Evolutionary conservation across 495 filamentous ascomycete genomes (phyloP).

Genomic region (Pseudevernia furfuracea): DNA sequence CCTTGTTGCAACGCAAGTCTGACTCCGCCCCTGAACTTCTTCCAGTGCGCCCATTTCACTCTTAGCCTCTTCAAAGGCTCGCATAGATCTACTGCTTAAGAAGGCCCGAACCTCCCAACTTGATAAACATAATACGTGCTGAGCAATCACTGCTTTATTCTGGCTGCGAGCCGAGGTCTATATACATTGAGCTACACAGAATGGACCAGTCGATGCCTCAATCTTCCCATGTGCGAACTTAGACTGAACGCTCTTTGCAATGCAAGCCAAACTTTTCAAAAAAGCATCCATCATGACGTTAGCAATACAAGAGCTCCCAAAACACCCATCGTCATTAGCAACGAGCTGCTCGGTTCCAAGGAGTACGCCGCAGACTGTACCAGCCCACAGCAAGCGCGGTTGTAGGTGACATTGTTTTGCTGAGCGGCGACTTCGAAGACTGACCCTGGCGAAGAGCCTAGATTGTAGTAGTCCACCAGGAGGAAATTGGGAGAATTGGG

Average conservation of each 20-base stretch:
- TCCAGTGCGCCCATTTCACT: neutral
- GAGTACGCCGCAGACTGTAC: constrained; percentile 12
- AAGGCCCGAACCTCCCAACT: neutral
- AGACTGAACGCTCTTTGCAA: neutral
- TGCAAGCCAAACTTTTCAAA: neutral
- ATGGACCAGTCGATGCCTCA: neutral
- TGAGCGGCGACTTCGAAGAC: constrained; percentile 85
- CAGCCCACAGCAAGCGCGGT: constrained; percentile 62
- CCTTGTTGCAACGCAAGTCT: neutral
- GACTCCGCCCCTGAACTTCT: no score
- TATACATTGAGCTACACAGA: neutral
- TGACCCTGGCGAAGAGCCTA: constrained; percentile 61
- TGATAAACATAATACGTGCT: neutral
- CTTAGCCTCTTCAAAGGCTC: neutral
- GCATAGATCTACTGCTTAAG: neutral
- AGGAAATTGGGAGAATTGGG: constrained; percentile 73
- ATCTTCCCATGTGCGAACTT: no score
- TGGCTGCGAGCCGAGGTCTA: neutral
- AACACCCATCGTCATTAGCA: neutral
- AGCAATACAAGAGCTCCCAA: neutral
- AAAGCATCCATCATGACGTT: neutral
- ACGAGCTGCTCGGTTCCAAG: neutral
- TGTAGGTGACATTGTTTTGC: constrained; percentile 80
- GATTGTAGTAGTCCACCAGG: constrained; percentile 84
- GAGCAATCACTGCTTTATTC: neutral